These are phyloP conservation scores for Wallacemonas collosoma DNA, from an alignment of 208 protist genomes.

Conservation along the genomic window DNA sequence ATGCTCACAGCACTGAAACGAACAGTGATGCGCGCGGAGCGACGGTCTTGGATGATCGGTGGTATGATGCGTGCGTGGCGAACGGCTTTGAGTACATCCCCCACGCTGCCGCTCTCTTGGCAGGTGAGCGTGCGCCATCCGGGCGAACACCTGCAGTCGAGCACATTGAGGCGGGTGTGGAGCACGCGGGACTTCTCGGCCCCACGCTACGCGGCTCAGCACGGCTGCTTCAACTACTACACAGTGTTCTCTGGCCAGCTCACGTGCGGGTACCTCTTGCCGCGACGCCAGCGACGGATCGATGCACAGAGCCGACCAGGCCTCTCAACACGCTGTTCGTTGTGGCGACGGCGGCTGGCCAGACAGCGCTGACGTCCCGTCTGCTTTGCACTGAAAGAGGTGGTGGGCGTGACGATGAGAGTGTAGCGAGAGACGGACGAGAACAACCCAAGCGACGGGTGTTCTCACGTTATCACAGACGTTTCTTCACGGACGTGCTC, in stretches of 20 bases:
- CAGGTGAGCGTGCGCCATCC: background rate
- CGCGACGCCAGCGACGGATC: background rate
- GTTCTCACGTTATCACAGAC: constrained; percentile 2
- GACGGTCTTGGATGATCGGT: background rate
- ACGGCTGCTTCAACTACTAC: constrained; percentile 54
- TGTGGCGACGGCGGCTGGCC: constrained; percentile 22
- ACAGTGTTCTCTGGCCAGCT: constrained; percentile 64
- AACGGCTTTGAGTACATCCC: constrained; percentile 41
- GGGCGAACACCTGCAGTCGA: background rate
- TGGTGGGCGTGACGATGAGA: background rate
- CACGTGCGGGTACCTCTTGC: constrained; percentile 2
- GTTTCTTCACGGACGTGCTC: constrained; percentile 27
- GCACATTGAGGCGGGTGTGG: background rate
- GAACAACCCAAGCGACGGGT: background rate
- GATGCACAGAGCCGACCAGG: background rate
- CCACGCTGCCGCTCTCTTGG: constrained; percentile 6
- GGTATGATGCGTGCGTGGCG: constrained; percentile 33
- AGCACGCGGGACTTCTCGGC: constrained; percentile 36
- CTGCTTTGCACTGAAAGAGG: background rate
- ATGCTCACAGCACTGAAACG: background rate
- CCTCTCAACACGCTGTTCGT: constrained; percentile 18
- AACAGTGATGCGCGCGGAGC: background rate
- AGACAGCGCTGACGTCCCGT: background rate
- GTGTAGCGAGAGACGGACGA: background rate
- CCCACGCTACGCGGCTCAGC: constrained; percentile 39